These are phyloP conservation scores for Coemansia sp. DNA, from an alignment of 192 early-diverging fungal genomes.

Conservation along the genomic window DNA sequence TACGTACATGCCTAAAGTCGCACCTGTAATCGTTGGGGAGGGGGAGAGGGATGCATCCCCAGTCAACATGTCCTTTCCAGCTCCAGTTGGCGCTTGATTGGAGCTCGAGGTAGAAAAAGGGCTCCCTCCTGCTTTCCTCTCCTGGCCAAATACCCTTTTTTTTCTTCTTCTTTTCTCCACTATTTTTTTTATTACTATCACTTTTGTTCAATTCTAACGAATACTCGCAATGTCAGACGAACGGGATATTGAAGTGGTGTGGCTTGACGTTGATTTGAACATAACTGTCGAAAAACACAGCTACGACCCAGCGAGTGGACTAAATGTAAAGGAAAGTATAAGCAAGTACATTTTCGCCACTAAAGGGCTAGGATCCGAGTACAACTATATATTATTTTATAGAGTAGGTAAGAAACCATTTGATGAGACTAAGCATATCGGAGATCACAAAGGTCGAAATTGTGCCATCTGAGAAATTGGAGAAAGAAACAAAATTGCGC, in stretches of 20 bases:
- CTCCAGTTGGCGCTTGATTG: background rate
- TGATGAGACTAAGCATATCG: background rate
- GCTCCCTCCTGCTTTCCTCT: background rate
- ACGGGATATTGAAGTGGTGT: background rate
- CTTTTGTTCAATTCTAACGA: background rate
- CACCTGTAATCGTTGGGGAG: background rate
- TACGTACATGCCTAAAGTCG: background rate
- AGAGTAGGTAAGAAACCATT: background rate
- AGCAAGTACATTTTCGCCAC: background rate
- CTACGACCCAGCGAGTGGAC: background rate
- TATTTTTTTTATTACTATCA: background rate
- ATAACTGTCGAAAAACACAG: background rate
- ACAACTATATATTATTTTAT: background rate
- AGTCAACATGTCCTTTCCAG: background rate
- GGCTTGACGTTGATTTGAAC: background rate
- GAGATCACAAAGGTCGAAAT: background rate
- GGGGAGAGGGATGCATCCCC: background rate
- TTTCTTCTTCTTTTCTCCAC: background rate
- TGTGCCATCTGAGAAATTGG: background rate
- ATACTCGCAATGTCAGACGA: background rate
- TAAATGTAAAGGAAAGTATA: background rate
- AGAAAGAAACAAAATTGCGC: background rate
- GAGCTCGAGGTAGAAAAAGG: background rate
- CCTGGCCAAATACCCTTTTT: background rate
- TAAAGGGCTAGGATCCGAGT: background rate